Conservation (phyloP, 1,139 yeast genomes). For the Sugiyamaella neomexicana region DNA sequence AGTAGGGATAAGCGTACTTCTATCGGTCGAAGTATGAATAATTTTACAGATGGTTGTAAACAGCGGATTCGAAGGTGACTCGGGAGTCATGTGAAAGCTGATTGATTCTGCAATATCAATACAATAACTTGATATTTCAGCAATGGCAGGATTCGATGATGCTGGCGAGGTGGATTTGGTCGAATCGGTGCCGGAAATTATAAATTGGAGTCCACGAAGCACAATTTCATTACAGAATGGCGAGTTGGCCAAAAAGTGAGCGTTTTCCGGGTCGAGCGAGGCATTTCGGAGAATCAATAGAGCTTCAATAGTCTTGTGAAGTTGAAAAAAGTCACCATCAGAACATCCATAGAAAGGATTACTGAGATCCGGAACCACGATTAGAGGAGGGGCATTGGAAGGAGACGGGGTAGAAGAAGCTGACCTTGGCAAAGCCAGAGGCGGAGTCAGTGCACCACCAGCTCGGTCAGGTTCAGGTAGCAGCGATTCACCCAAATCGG, state of each 20-base stretch:
- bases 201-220: conserved; percentile 49
- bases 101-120: conserved; percentile 83
- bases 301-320: conserved; percentile 58
- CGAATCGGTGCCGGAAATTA: conserved; percentile 41
- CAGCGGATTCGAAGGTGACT: conserved; percentile 49
- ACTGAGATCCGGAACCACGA: conserved; percentile 1
- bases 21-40: conserved; percentile 37
- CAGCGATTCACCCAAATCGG: too few species aligned
- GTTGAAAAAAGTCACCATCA: conserved; percentile 37
- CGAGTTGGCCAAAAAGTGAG: conserved; percentile 69
- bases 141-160: conserved; percentile 17
- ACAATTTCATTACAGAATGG: conserved; percentile 40
- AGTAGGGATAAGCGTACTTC: conserved; percentile 43
- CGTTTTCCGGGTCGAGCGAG: conserved; percentile 79
- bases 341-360: conserved; percentile 20
- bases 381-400: background rate
- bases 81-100: conserved; percentile 79
- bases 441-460: too few species aligned
- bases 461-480: too few species aligned
- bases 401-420: background rate
- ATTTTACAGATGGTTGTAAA: conserved; percentile 32
- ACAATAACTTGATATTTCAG: conserved; percentile 68
- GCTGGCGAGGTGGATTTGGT: conserved; percentile 28
- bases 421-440: background rate
- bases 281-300: conserved; percentile 74